Percentiles rank a stretch among this genome's conserved stretches.
Evolutionary conservation across 1,284 basidiomycete genomes (phyloP).

Genomic region (Leccinum subatratum): DNA sequence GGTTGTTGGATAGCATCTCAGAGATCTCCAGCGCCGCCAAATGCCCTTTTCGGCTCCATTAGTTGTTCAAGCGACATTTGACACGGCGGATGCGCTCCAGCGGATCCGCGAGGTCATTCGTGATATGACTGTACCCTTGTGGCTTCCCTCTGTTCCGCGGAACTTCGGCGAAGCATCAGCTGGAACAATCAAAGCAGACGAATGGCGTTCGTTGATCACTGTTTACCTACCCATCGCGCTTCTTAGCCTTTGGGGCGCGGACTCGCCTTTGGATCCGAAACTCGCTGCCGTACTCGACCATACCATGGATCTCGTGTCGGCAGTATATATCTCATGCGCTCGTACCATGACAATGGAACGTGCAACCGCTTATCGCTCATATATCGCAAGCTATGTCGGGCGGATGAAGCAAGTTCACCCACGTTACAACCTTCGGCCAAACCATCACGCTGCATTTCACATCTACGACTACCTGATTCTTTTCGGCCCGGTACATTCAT

Average conservation of each 20-base stretch:
- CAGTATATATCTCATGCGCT: conserved; percentile 13
- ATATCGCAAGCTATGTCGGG: not conserved
- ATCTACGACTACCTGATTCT: conserved; percentile 11
- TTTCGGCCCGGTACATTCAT: conserved; percentile 12
- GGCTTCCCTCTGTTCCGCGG: conserved; percentile 21
- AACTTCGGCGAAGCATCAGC: not conserved
- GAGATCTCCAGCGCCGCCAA: conserved; percentile 1
- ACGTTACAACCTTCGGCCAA: not conserved
- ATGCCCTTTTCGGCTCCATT: conserved; percentile 4
- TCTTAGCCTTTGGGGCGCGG: conserved; percentile 13
- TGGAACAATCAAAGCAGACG: conserved; percentile 29
- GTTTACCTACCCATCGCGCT: conserved; percentile 34
- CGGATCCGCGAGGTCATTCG: conserved; percentile 22
- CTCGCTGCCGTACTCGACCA: conserved; percentile 4
- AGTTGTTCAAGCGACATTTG: no score
- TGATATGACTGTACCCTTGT: conserved; percentile 16
- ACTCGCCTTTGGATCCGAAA: not conserved
- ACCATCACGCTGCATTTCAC: conserved; percentile 7
- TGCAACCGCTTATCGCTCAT: not conserved
- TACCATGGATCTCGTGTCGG: conserved; percentile 14
- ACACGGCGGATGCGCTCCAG: not conserved
- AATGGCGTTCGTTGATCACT: conserved; percentile 32
- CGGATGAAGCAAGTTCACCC: not conserved
- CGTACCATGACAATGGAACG: conserved; percentile 3
- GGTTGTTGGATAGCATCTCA: not conserved